phyloP scores from a whole-genome alignment of 371 early-diverging fungal genomes.

The Mucor circinelloides region DNA sequence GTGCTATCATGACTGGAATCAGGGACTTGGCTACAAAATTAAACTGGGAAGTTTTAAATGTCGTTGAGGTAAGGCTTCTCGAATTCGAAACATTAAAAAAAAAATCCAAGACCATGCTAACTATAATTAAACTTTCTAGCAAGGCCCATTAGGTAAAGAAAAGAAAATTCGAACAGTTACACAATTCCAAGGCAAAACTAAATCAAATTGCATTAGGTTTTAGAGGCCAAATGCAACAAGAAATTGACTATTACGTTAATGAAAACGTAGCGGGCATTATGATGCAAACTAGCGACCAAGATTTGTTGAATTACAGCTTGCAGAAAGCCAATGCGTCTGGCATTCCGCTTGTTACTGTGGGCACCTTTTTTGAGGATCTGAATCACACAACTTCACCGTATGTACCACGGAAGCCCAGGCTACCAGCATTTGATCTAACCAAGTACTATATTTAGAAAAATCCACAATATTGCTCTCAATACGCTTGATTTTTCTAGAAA shows the following conservation, averaged over 20 bases:
- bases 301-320: conserved; percentile 9
- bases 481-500: background rate
- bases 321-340: background rate
- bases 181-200: background rate
- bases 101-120: background rate
- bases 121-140: background rate
- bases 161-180: background rate
- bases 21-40: conserved; percentile 25
- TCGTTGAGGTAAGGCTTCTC: conserved; percentile 10
- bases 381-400: background rate
- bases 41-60: conserved; percentile 31
- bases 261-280: conserved; percentile 16
- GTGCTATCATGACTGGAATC: conserved; percentile 26
- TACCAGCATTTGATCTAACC: background rate
- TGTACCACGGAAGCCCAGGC: background rate
- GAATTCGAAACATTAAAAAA: background rate
- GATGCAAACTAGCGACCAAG: conserved; percentile 22
- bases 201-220: background rate
- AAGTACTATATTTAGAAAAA: background rate
- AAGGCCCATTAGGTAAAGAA: conserved; percentile 1
- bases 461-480: conserved; percentile 6
- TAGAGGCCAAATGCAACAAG: background rate
- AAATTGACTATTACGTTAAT: conserved; percentile 1
- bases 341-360: conserved; percentile 15
- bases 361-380: conserved; percentile 14